Evolutionary conservation across 2,329 filamentous ascomycete genomes (phyloP), one percentile per base, ranked within the genome.

Genomic region (Didymella arachidicola): DNA sequence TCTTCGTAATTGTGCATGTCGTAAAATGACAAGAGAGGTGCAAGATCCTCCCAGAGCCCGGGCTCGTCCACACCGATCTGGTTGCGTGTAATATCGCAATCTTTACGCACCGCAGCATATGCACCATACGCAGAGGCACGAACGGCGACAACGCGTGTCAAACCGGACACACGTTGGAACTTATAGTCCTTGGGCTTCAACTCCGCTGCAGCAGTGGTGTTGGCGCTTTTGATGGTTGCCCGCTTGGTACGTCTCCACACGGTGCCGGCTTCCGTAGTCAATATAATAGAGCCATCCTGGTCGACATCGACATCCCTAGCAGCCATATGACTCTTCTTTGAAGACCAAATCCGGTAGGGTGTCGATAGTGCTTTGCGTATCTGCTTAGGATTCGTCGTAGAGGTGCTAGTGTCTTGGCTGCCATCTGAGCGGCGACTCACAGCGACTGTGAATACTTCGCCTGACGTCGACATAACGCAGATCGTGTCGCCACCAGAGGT

Each of bases 251-350:
- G 89, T 66, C 89, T 89, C 94, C 94, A 99, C 0, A 97, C 94
- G 46, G 92, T 94, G 2, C 95, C 95, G 41, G 93, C 94, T 59
- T 93, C 86, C 0, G 95, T 99, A 64, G 92, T 94, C 62, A 99
- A 87, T 54, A 99, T 96, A 64, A 99, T 92, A 0, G 93, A 96
- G 2, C 93, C 95, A 75, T 98, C 90, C 73, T 97, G 93, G 36
- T 93, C 92, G 3, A 98, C 89, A 61, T 88, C 90, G 2, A 96
- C 92, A 59, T 97, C 97, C 52, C 86, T 86, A 29, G 92, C 93
- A 3, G 93, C 93, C 87, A 89, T 89, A 56, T 87, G 86, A 58
- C 91, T 89, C 72, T 96, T 97, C 66, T 89, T 89, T 2, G 93
- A 88, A 29, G 89, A 91, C 95, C 95, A 99, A 26, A 97, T 88